Base-by-base conservation (phyloP, 257 asterid species). In the Solanum chilense region DNA sequence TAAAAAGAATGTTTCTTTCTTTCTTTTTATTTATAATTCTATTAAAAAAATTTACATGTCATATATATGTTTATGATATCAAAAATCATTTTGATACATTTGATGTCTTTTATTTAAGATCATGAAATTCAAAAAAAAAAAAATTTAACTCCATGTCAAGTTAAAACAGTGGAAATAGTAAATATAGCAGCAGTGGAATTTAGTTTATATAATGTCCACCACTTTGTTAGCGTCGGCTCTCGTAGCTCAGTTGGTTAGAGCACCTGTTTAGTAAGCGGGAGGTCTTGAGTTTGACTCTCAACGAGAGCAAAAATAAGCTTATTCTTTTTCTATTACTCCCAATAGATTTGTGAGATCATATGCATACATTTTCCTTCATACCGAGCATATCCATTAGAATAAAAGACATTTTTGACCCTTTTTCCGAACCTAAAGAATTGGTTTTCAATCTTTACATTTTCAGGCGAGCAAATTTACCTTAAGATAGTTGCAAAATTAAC, bases 241-340 rank as follows among this genome's bases (percentile, higher is more conserved):
- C 90, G 92, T 94, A 95, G 98, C 97, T 95, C 98, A 93, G 98
- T 94, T 96, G 97, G 97, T 94, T 94, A 96, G 98, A 96, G 99
- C 98, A 93, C 96, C 98, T 95, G 96, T 93, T 94, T 95, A 95
- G 96, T 95, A 96, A 96, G 98, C 94, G 96, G 98, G 97, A 96
- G 98, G 98, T 96, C 96, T 92, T 94, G 95, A 95, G 97, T 93
- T 94, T 94, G 87, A 94, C 97, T 95, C 98, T 95, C 97, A 93
- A 92, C 89, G 86, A 91, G 91, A 90, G 93, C 95, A 56, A 56
- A 18, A 52, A 2, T 20, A 9, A 56, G 5, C 0, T 3, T 56
- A 18, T 56, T 1, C 1, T 3, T 7, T 56, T 18, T 20, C 21
- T 56, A 2, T 52, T 52, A 52, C 62, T 3, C 7, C 7, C 37